Evolutionary conservation across 225 moss, liverwort and hornwort species (phyloP), one percentile per base, ranked within the genome.

Genomic region (Bryoerythrophyllum caledonicum): DNA sequence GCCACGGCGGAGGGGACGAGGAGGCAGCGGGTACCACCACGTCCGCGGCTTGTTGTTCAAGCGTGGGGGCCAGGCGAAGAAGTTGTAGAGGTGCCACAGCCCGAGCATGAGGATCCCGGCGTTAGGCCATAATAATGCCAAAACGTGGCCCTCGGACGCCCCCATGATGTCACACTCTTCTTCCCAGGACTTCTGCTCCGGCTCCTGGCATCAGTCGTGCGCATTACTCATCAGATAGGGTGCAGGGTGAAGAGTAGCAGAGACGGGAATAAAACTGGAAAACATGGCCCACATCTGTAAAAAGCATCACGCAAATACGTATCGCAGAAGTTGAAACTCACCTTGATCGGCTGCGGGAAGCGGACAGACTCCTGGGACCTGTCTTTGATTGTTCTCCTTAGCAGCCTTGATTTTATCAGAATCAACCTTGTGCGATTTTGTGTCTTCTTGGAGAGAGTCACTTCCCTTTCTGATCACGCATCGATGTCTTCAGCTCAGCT

Each of bases 1-100:
- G 0, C 61, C 46, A 57, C 90, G 87, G 8, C 87, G 90, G 15
- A 90, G 28, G 4, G 55, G 71, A 49, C 2, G 51, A 19, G 65
- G n/a, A 4, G 61, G 49, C 51, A 74, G 35, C 79, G 76, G 76
- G 62, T 0, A n/a, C n/a, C n/a, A 93, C 91, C 94, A 92, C 4
- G 75, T 68, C 65, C 88, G 81, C 6, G 93, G 65, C 5, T 84
- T 84, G 82, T 82, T 91, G 41, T 84, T 83, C 87, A 91, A 92
- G 0, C 94, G 94, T 1, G 78, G 66, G 43, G 87, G 86, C 15
- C 70, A 72, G 5, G 74, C 55, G 10, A 92, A 24, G 6, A 78
- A 83, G 72, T 84, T 94, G 88, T 74, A 85, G 3, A 96, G 78
- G 65, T 94, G 96, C 96, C 96, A 96, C 5, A 96, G 27, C 1